Evolutionary conservation across 2,329 filamentous ascomycete species (phyloP).

Genomic region (Neofusicoccum cordaticola): DNA sequence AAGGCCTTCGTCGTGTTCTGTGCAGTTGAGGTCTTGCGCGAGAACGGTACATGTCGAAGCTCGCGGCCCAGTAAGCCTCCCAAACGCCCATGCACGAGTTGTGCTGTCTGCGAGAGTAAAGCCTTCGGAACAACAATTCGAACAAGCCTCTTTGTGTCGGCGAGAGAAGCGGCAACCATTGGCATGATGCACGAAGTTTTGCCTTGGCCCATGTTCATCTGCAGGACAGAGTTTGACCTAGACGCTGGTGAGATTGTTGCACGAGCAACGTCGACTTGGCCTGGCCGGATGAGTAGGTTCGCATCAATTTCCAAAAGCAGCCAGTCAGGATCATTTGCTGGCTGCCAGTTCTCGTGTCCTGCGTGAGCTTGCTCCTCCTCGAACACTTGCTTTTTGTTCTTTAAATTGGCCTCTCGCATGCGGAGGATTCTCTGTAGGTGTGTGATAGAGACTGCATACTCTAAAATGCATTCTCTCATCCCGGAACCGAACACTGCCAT

Average conservation of each 20-base stretch:
- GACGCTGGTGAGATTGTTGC: slow-evolving; percentile 58
- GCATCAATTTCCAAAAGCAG: slow-evolving; percentile 65
- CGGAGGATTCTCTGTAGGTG: slow-evolving; percentile 46
- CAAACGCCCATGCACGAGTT: slow-evolving; percentile 54
- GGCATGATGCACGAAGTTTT: slow-evolving; percentile 68
- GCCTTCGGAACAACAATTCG: slow-evolving; percentile 58
- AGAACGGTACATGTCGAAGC: slow-evolving; percentile 58
- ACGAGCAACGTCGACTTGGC: slow-evolving; percentile 61
- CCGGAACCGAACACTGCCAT: slow-evolving; percentile 29
- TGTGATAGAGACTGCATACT: slow-evolving; percentile 46
- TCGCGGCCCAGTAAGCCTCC: slow-evolving; percentile 55
- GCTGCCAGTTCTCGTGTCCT: slow-evolving; percentile 58
- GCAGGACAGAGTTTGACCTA: slow-evolving; percentile 57
- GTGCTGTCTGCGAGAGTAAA: slow-evolving; percentile 56
- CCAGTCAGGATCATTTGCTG: slow-evolving; percentile 58
- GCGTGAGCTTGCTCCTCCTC: slow-evolving; percentile 46
- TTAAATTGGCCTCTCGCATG: slow-evolving; percentile 35
- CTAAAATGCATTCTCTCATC: slow-evolving; percentile 42
- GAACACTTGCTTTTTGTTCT: slow-evolving; percentile 25
- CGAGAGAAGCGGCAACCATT: slow-evolving; percentile 52
- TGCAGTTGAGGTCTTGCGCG: slow-evolving; percentile 46
- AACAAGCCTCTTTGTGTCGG: slow-evolving; percentile 44
- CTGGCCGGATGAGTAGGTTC: slow-evolving; percentile 59
- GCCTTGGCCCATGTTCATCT: slow-evolving; percentile 67
- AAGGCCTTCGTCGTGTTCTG: slow-evolving; percentile 32